Percentiles rank a stretch among this genome's conserved stretches.
phyloP scores from a whole-genome alignment of 352 stramenopile genomes.

The Phytophthora idaei region DNA sequence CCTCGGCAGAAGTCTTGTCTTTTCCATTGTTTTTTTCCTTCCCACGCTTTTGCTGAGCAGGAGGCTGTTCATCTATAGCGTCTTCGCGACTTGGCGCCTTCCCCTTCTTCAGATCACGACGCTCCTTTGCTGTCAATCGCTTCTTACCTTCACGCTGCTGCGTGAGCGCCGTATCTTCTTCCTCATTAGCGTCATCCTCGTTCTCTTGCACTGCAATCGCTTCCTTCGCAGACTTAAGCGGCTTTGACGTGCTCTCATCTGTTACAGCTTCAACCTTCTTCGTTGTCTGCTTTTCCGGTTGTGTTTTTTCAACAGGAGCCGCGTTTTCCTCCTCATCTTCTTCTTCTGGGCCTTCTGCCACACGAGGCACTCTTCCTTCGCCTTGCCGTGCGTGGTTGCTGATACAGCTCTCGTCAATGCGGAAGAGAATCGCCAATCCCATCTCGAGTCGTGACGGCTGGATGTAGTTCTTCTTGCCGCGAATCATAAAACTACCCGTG shows the following conservation, averaged over 20 bases:
- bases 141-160: conserved; percentile 54
- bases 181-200: conserved; percentile 21
- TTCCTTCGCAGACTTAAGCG: conserved; percentile 9
- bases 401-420: conserved; percentile 87
- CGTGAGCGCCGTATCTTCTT: conserved; percentile 5
- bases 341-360: conserved; percentile 22
- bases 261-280: background rate
- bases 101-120: conserved; percentile 82
- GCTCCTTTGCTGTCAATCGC: conserved; percentile 71
- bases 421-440: conserved; percentile 91
- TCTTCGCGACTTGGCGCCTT: conserved; percentile 35
- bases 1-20: conserved; percentile 5
- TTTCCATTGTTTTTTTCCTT: conserved; percentile 70
- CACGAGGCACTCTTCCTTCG: conserved; percentile 24
- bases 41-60: conserved; percentile 23
- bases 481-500: conserved; percentile 97
- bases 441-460: conserved; percentile 90
- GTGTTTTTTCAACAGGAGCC: conserved; percentile 1
- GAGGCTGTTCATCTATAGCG: conserved; percentile 9
- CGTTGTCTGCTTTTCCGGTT: background rate
- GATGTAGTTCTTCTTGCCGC: conserved; percentile 95
- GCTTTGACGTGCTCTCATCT: background rate
- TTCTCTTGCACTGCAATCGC: conserved; percentile 11
- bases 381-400: conserved; percentile 50
- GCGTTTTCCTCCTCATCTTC: conserved; percentile 17